Base-by-base conservation (phyloP, 2,329 filamentous ascomycete genomes). In the Moelleriella libera region DNA sequence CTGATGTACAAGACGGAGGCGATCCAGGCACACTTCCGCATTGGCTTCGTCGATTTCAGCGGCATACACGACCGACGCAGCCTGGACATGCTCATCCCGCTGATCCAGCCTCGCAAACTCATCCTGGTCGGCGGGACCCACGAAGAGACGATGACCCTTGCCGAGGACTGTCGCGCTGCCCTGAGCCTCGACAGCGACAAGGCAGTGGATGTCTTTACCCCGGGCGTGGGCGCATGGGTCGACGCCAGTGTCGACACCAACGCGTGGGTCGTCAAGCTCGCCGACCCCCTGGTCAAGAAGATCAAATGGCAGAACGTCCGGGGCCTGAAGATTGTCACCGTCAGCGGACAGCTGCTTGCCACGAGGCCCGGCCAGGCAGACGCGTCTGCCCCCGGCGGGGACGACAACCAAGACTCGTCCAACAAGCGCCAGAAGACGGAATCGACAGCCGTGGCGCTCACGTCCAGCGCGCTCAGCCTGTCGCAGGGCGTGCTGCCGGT, bases 221-320 rank as follows among this genome's bases (percentile, higher is more conserved):
- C 92, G 1, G 64, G 69, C 8, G 70, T 86, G n/a, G 88, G 88
- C 29, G 70, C 75, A 34, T 70, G 74, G 11, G 75, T 98, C 41
- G 83, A 98, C 63, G 92, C 90, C 10, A 96, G 89, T 58, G 90
- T 97, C 41, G 92, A 98, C 61, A 97, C 90, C 5, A 96, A 97
- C 61, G 89, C 92, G 4, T 98, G 94, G 92, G 83, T 86, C 29
- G 85, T 98, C 50, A 94, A 89, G 64, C 75, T 98, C 14, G 88
- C 87, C 45, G 86, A 90, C 55, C 71, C 78, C 43, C 78, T 98
- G 21, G 85, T 94, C 50, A 87, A 87, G 64, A 84, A 84, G 55
- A 74, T 98, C 50, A 87, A 86, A 59, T 97, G 92, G 92, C 92
- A 97, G 67, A 89, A 87, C 49, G 88, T 97, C 29, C 82, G 88